Conservation (phyloP, 2,329 filamentous ascomycete species). For the Penicillium digitatum region DNA sequence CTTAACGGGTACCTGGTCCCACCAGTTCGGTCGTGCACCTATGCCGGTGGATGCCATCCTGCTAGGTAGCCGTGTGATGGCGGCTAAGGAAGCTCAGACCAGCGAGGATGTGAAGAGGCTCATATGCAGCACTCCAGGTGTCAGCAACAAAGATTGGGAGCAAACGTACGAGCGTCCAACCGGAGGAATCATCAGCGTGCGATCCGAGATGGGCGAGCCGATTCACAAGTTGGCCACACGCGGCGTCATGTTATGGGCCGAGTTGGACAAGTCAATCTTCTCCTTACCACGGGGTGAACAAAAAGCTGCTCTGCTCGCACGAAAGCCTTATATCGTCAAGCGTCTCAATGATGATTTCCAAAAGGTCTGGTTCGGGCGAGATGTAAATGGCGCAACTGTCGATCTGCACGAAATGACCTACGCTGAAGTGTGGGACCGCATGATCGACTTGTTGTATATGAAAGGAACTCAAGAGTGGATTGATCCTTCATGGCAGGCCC, state of each 20-base stretch:
- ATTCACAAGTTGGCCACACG: background rate
- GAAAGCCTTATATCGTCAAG: no score
- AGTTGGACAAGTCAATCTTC: background rate
- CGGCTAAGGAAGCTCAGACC: constrained; percentile 84
- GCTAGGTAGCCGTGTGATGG: constrained; percentile 92
- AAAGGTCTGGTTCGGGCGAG: constrained; percentile 84
- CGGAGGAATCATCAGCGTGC: background rate
- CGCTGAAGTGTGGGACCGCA: constrained; percentile 71
- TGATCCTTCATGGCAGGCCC: constrained; percentile 72
- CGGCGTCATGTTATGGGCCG: background rate
- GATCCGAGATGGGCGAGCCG: background rate
- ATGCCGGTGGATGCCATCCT: constrained; percentile 93
- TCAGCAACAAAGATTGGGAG: background rate
- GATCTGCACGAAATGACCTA: constrained; percentile 95
- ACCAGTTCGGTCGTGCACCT: constrained; percentile 36
- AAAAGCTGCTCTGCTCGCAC: background rate
- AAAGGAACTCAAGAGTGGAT: background rate
- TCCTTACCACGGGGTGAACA: background rate
- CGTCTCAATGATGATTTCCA: background rate
- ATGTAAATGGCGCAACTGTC: constrained; percentile 63
- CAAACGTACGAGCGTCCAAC: background rate
- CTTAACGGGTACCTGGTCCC: constrained; percentile 58
- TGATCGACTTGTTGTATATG: constrained; percentile 77
- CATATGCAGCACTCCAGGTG: background rate
- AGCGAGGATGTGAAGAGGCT: background rate